Conservation (phyloP, 1,139 yeast species). For the Nakaseomyces delphensis region DNA sequence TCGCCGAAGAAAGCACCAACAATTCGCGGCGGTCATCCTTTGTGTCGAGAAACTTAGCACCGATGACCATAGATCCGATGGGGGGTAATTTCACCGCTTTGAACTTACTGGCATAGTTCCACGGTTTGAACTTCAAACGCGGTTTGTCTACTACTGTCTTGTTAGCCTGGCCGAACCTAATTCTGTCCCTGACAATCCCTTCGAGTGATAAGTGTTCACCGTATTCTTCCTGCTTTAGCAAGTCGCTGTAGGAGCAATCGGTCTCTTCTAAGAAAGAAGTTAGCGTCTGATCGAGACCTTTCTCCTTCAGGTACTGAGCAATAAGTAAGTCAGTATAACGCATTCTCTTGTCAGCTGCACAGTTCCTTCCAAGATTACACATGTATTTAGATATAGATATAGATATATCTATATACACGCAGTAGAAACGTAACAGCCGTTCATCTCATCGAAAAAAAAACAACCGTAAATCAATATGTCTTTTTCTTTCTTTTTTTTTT, state of each 20-base stretch:
- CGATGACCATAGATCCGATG: neutral
- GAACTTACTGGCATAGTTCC: neutral
- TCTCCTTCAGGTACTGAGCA: slow-evolving; percentile 46
- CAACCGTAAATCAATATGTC: too few species aligned
- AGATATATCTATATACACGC: too few species aligned
- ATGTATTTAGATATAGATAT: too few species aligned
- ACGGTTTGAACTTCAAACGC: neutral
- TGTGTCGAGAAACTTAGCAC: neutral
- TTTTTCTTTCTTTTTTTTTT: too few species aligned
- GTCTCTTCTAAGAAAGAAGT: slow-evolving; percentile 42
- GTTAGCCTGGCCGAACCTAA: neutral
- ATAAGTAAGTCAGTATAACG: slow-evolving; percentile 35
- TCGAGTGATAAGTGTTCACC: slow-evolving; percentile 32
- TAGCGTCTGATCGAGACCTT: slow-evolving; percentile 42
- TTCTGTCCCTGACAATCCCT: slow-evolving; percentile 7
- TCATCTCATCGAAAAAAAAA: too few species aligned
- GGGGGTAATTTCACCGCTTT: neutral
- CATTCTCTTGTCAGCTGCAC: too few species aligned
- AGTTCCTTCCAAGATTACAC: too few species aligned
- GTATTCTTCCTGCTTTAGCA: slow-evolving; percentile 13
- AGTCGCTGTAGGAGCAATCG: slow-evolving; percentile 31
- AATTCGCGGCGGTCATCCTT: neutral
- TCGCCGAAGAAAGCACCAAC: neutral
- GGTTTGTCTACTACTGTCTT: too few species aligned
- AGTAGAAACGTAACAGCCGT: too few species aligned